A percentile compares a stretch with the other conserved stretches of the same genome.
These are phyloP conservation scores for Sporisorium scitamineum DNA, from an alignment of 1,284 basidiomycete species.

Conservation along the genomic window DNA sequence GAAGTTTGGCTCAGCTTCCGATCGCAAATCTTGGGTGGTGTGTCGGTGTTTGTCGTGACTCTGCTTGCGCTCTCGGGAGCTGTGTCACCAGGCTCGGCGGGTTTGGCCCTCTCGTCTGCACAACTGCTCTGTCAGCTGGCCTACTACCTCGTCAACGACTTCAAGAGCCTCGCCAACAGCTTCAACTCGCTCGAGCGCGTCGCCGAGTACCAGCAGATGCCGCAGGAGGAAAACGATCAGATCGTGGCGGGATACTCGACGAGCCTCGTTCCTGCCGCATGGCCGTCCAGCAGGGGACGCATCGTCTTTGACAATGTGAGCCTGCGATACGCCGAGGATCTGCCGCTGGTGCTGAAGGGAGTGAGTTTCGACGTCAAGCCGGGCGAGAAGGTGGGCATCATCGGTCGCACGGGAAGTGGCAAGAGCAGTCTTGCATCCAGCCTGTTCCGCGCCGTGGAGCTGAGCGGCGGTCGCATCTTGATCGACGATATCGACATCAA, in stretches of 20 bases:
- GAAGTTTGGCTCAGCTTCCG: slow-evolving; percentile 64
- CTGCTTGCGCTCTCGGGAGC: slow-evolving; percentile 80
- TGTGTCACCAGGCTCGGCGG: slow-evolving; percentile 80
- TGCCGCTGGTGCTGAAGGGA: slow-evolving; percentile 83
- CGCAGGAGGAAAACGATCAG: slow-evolving; percentile 77
- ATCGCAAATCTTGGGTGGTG: slow-evolving; percentile 53
- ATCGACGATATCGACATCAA: slow-evolving; percentile 64
- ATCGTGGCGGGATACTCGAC: slow-evolving; percentile 11
- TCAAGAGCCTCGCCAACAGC: slow-evolving; percentile 57
- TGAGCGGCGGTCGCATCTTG: slow-evolving; percentile 54
- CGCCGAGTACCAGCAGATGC: slow-evolving; percentile 87
- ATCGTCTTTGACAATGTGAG: slow-evolving; percentile 79
- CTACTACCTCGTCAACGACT: slow-evolving; percentile 54
- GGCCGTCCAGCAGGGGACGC: slow-evolving; percentile 73
- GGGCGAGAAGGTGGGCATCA: slow-evolving; percentile 74
- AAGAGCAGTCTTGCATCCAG: slow-evolving; percentile 56
- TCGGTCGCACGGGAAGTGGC: slow-evolving; percentile 73
- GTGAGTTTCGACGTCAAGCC: slow-evolving; percentile 81
- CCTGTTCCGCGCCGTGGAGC: slow-evolving; percentile 48
- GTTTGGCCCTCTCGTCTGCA: slow-evolving; percentile 80
- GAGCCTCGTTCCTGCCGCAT: slow-evolving; percentile 52
- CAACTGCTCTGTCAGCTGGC: slow-evolving; percentile 55
- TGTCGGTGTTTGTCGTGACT: slow-evolving; percentile 55
- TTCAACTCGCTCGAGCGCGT: slow-evolving; percentile 86
- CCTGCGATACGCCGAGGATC: slow-evolving; percentile 84